phyloP scores from a whole-genome alignment of 805 yeast genomes.

The Wickerhamiella bombiphila region DNA sequence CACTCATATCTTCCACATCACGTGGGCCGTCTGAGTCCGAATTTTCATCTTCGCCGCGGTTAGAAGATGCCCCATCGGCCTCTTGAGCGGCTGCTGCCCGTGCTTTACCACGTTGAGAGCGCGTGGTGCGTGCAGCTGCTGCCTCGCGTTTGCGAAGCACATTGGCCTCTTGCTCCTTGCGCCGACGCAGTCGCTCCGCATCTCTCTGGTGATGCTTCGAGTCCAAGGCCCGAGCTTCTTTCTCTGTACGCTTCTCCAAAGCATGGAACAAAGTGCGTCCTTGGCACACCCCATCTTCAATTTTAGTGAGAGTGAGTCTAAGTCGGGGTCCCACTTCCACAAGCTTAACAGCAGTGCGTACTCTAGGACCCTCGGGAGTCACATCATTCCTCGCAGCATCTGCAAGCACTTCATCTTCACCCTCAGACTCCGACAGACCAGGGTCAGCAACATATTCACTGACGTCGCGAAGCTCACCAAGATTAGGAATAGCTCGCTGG shows the following conservation, averaged over 20 bases:
- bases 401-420: conserved; percentile 69
- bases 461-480: conserved; percentile 55
- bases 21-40: conserved; percentile 17
- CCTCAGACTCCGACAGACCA: conserved; percentile 80
- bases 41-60: conserved; percentile 9
- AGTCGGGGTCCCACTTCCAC: conserved; percentile 90
- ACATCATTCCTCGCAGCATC: conserved; percentile 10
- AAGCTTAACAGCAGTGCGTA: conserved; percentile 75
- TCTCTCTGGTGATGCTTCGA: conserved; percentile 47
- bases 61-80: conserved; percentile 6
- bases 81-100: conserved; percentile 15
- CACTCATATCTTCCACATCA: conserved; percentile 31
- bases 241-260: conserved; percentile 43
- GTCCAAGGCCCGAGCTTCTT: conserved; percentile 49
- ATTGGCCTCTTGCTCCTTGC: conserved; percentile 64
- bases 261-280: conserved; percentile 84
- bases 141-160: conserved; percentile 57
- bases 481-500: conserved; percentile 54
- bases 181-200: conserved; percentile 53
- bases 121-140: conserved; percentile 57
- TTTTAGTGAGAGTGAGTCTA: conserved; percentile 58
- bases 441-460: conserved; percentile 74
- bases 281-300: conserved; percentile 81
- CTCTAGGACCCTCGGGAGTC: conserved; percentile 14
- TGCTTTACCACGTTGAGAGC: conserved; percentile 42